These are phyloP conservation scores for Celoporthe dispersa DNA, from an alignment of 2,329 filamentous ascomycete species.

Conservation along the genomic window DNA sequence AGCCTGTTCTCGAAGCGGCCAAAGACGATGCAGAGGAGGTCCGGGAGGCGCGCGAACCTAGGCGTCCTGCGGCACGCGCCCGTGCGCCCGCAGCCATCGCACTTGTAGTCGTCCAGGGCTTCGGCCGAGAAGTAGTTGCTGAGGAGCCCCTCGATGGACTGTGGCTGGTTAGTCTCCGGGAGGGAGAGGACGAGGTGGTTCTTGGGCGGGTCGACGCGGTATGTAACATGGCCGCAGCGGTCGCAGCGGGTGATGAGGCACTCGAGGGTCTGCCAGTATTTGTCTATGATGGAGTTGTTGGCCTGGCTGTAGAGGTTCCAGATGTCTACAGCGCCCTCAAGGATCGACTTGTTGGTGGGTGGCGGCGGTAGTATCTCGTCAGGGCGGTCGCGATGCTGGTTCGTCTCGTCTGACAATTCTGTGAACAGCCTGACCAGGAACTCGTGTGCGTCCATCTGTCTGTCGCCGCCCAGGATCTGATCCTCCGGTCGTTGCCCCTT, in stretches of 20 bases:
- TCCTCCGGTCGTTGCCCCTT: constrained; percentile 35
- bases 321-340: constrained; percentile 70
- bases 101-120: constrained; percentile 70
- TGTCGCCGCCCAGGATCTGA: constrained; percentile 67
- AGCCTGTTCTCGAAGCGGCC: constrained; percentile 58
- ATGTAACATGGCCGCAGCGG: constrained; percentile 54
- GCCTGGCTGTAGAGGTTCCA: constrained; percentile 73
- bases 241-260: constrained; percentile 73
- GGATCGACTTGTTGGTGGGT: constrained; percentile 34
- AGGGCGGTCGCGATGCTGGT: constrained; percentile 55
- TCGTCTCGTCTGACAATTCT: constrained; percentile 85
- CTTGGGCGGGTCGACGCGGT: constrained; percentile 47
- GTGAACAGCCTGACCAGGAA: constrained; percentile 84
- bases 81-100: constrained; percentile 72
- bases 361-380: constrained; percentile 32
- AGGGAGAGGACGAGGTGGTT: constrained; percentile 60
- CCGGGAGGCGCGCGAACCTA: constrained; percentile 77
- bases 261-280: constrained; percentile 79
- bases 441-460: constrained; percentile 91
- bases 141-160: constrained; percentile 65
- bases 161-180: constrained; percentile 34
- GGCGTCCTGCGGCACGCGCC: constrained; percentile 72
- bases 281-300: constrained; percentile 77
- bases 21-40: constrained; percentile 78
- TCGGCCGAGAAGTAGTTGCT: constrained; percentile 72